These are phyloP conservation scores for Globisporangium camurandrum DNA, from an alignment of 352 stramenopile species.

Conservation along the genomic window DNA sequence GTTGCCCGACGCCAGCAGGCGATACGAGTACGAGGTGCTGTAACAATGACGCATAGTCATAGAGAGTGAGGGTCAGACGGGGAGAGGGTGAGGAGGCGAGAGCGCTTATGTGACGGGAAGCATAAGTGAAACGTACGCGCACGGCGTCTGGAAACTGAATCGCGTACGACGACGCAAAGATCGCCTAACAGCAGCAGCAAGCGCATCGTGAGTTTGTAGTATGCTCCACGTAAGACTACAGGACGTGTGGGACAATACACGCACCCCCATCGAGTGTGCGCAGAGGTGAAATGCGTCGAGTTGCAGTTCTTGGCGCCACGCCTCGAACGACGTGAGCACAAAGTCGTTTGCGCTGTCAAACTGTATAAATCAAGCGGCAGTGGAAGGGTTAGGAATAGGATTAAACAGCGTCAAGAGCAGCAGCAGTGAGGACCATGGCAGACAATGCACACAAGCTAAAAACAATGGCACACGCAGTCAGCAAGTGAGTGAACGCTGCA, in stretches of 20 bases:
- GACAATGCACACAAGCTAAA: background rate
- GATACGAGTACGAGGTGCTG: slow-evolving; percentile 76
- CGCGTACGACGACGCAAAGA: slow-evolving; percentile 74
- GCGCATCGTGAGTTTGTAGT: background rate
- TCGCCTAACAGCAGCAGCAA: slow-evolving; percentile 32
- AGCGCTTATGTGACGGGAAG: no score
- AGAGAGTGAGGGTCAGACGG: background rate
- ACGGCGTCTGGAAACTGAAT: slow-evolving; percentile 52
- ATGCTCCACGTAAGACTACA: background rate
- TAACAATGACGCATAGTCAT: background rate
- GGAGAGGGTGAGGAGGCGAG: background rate
- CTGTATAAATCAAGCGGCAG: slow-evolving; percentile 18
- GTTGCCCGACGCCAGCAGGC: slow-evolving; percentile 56
- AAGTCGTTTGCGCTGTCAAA: slow-evolving; percentile 77
- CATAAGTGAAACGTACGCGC: slow-evolving; percentile 30
- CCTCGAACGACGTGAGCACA: slow-evolving; percentile 59
- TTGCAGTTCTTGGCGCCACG: slow-evolving; percentile 66
- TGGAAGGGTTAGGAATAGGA: no score
- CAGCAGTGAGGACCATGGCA: no score
- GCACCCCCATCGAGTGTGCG: slow-evolving; percentile 76
- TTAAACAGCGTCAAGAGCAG: no score
- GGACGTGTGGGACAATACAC: background rate
- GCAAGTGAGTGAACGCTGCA: background rate
- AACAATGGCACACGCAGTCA: background rate
- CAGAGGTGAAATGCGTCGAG: slow-evolving; percentile 68